Conservation (phyloP, 345 rosid species). For the Salix suchowensis region DNA sequence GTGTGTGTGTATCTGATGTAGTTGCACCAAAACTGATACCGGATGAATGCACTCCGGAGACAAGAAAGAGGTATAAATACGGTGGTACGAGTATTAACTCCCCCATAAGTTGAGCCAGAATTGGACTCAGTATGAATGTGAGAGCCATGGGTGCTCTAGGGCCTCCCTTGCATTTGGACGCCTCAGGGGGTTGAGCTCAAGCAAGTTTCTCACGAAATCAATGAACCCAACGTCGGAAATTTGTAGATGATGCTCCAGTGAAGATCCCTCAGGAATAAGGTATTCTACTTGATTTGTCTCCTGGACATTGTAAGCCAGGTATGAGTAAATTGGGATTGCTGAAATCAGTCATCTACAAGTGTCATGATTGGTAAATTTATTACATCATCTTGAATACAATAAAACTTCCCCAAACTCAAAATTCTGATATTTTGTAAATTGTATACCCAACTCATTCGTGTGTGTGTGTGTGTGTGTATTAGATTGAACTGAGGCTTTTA, state of each 20-base stretch:
- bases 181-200: constrained; percentile 67
- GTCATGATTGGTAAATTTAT: background rate
- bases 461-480: too few relatives aligned
- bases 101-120: constrained; percentile 1
- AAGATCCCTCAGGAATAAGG: constrained; percentile 62
- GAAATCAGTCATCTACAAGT: too few relatives aligned
- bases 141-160: constrained; percentile 85
- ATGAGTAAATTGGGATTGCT: background rate
- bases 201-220: constrained; percentile 62
- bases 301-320: constrained; percentile 27
- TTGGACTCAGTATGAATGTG: constrained; percentile 13
- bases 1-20: background rate
- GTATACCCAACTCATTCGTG: too few relatives aligned
- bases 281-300: constrained; percentile 72
- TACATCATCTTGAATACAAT: background rate
- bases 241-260: constrained; percentile 58
- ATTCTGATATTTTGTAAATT: too few relatives aligned
- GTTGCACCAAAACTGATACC: constrained; percentile 30
- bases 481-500: too few relatives aligned
- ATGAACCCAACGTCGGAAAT: constrained; percentile 50
- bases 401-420: too few relatives aligned
- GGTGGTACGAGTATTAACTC: background rate
- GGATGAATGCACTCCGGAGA: background rate
- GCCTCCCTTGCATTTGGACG: constrained; percentile 86
- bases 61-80: background rate